phyloP scores from a whole-genome alignment of 257 asterid species.

The Oldenlandia corymbosa region DNA sequence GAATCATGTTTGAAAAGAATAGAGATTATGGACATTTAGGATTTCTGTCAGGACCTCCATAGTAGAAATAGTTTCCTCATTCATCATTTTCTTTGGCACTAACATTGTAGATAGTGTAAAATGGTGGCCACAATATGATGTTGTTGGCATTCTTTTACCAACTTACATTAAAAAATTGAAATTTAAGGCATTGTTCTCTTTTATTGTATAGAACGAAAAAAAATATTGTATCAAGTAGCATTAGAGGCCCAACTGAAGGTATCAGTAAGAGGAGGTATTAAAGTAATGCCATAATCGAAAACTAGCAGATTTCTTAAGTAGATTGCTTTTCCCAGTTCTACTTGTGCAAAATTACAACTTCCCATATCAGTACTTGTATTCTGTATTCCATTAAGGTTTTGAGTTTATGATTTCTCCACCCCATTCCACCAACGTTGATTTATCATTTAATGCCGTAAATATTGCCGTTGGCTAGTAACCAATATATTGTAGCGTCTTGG shows the following conservation, averaged over 20 bases:
- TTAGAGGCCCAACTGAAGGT: not conserved
- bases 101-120: too few species aligned
- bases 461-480: slow-evolving; percentile 75
- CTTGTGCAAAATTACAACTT: slow-evolving; percentile 18
- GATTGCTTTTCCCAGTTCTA: slow-evolving; percentile 8
- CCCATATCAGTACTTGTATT: slow-evolving; percentile 19
- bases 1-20: too few species aligned
- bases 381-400: slow-evolving; percentile 6
- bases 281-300: slow-evolving; percentile 6
- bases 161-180: too few species aligned
- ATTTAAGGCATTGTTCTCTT: too few species aligned
- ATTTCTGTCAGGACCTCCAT: too few species aligned
- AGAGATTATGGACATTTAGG: too few species aligned
- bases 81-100: too few species aligned
- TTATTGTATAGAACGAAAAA: too few species aligned
- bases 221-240: too few species aligned
- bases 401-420: slow-evolving; percentile 17
- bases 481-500: slow-evolving; percentile 51
- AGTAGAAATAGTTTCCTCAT: too few species aligned
- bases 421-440: slow-evolving; percentile 75
- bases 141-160: too few species aligned
- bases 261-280: not conserved
- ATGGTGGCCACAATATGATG: too few species aligned
- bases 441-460: slow-evolving; percentile 54
- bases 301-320: slow-evolving; percentile 9